A percentile compares a stretch with the other conserved stretches of the same genome.
Evolutionary conservation across 2,329 filamentous ascomycete species (phyloP).

Genomic region (Colletotrichum sp.): DNA sequence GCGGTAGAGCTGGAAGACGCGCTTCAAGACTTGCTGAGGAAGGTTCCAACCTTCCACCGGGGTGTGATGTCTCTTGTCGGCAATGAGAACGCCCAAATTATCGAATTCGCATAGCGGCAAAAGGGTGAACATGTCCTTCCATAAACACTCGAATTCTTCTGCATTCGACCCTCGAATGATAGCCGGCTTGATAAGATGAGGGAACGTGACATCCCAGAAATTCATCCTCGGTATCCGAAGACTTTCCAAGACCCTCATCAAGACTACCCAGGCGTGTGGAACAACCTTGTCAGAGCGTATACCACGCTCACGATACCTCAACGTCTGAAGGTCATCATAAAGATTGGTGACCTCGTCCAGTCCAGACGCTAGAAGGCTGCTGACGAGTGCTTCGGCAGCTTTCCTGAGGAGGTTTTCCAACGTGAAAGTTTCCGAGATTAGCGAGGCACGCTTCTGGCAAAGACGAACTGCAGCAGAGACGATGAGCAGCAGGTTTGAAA

Average conservation of each 20-base stretch:
- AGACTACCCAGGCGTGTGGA: conserved; percentile 62
- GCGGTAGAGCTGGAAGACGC: conserved; percentile 64
- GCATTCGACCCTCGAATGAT: conserved; percentile 44
- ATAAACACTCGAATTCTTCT: conserved; percentile 57
- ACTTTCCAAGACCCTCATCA: conserved; percentile 59
- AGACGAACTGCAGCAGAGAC: conserved; percentile 40
- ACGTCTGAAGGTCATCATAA: conserved; percentile 53
- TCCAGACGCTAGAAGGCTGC: conserved; percentile 46
- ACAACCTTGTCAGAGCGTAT: conserved; percentile 50
- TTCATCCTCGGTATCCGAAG: conserved; percentile 54
- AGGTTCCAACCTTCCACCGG: conserved; percentile 65
- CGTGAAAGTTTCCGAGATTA: conserved; percentile 42
- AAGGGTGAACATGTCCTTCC: conserved; percentile 64
- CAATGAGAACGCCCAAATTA: conserved; percentile 52
- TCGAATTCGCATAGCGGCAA: conserved; percentile 68
- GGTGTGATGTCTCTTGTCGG: conserved; percentile 38
- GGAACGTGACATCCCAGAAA: conserved; percentile 66
- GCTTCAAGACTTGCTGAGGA: conserved; percentile 60
- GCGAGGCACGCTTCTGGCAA: conserved; percentile 39
- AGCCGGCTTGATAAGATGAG: conserved; percentile 41
- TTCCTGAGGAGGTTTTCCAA: conserved; percentile 55
- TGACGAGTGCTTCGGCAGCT: conserved; percentile 41
- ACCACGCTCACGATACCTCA: conserved; percentile 53
- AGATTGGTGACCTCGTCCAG: conserved; percentile 46
- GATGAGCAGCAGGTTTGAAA: conserved; percentile 41